Base-by-base conservation (phyloP, 2,329 filamentous ascomycete species). In the Orbilia ellipsospora region DNA sequence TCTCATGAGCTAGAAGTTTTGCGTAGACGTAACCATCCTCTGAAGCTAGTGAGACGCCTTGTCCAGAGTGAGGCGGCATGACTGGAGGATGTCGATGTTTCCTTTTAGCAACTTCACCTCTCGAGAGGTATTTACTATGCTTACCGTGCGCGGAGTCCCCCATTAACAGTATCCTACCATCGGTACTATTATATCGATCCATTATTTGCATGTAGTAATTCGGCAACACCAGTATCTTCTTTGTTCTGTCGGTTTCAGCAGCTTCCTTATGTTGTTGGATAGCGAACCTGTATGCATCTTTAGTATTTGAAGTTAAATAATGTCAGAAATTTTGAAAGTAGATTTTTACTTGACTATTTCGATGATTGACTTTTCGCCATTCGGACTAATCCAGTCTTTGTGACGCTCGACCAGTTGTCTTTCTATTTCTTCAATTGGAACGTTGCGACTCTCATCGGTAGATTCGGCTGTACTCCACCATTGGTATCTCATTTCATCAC, bases 391-490 rank as follows among this genome's bases (percentile, higher is more conserved):
- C 73, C 73, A 76, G 16, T 70, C 60, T 31, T 76, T 76, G 20
- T 76, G 73, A 40, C 73, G 56, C 13, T 76, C 73, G 5, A 70
- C 28, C 18, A 76, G 18, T 18, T 70, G 60, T 15, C 23, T 31
- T 36, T 70, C 66, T 12, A 70, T 76, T 26, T 76, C 65, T 28
- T 76, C 73, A 8, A 76, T 70, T 1, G 73, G 48, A 44, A 76
- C 52, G 40, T 68, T 52, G 4, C 63, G 59, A 23, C 42, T 44
- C 55, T 74, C 70, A 31, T 59, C 68, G 16, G 63, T 59, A 8
- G 70, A 74, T 36, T 76, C 73, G 12, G 73, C 65, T 15, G 73
- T 76, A n/a, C 65, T 69, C 73, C 73, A 76, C 73, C 73, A 76
- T 44, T 69, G 64, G 36, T 76, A 76, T 26, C 50, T 64, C 23